Evolutionary conservation across 306 rosid species (phyloP).

Genomic region (Astragalus glycyphyllos): DNA sequence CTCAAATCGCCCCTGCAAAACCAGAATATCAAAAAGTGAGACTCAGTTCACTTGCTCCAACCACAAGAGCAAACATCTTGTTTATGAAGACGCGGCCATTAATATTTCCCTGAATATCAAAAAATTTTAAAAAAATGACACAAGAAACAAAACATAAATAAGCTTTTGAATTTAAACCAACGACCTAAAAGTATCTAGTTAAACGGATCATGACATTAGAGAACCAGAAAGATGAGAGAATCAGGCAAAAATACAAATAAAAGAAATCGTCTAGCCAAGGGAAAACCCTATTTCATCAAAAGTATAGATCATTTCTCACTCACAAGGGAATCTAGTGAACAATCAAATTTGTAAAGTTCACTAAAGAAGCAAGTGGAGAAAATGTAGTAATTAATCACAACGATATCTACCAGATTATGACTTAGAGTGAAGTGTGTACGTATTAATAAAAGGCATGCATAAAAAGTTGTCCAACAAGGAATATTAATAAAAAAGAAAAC

Average conservation of each 20-base stretch:
- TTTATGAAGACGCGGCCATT: too few relatives aligned
- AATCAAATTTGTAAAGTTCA: slow-evolving; percentile 12
- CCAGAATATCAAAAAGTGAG: slow-evolving; percentile 25
- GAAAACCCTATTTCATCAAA: neutral
- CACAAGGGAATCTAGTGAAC: neutral
- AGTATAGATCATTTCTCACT: neutral
- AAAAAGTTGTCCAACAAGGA: neutral
- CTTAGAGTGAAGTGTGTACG: neutral
- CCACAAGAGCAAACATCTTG: neutral
- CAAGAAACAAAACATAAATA: too few relatives aligned
- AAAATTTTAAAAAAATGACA: too few relatives aligned
- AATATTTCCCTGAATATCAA: neutral
- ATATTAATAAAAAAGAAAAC: neutral
- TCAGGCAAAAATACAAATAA: neutral
- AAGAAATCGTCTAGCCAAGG: neutral
- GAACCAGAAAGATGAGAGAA: neutral
- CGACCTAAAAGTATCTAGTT: neutral
- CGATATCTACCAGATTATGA: neutral
- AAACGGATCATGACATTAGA: neutral
- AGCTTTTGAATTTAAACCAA: neutral
- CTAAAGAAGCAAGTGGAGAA: slow-evolving; percentile 9
- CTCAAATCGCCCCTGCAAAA: slow-evolving; percentile 76
- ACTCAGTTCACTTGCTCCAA: neutral
- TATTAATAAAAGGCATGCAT: neutral
- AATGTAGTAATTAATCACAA: neutral